Evolutionary conservation across 495 filamentous ascomycete genomes (phyloP).

Genomic region (Penicillium malachiteum): DNA sequence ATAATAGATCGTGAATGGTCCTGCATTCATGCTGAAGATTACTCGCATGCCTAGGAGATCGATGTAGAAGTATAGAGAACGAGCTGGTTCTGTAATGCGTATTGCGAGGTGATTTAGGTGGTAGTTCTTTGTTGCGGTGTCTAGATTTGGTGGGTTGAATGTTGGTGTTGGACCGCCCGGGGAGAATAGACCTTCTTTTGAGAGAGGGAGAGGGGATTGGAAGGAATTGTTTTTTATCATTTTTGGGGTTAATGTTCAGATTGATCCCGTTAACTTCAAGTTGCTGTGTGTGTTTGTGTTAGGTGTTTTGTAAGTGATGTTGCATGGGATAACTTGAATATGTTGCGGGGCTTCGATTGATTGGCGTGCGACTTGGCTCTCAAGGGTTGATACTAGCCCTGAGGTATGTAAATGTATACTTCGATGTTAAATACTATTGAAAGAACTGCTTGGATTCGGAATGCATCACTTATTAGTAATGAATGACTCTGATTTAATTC

Average conservation of each 20-base stretch:
- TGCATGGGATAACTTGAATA: too few relatives aligned
- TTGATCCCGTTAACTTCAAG: background rate
- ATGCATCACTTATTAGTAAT: too few relatives aligned
- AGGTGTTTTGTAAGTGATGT: too few relatives aligned
- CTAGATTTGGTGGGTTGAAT: slow-evolving; percentile 24
- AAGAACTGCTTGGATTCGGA: too few relatives aligned
- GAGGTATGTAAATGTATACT: too few relatives aligned
- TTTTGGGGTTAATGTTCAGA: background rate
- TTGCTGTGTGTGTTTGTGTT: too few relatives aligned
- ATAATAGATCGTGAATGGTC: slow-evolving; percentile 45
- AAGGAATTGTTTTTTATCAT: slow-evolving; percentile 12
- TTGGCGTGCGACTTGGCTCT: too few relatives aligned
- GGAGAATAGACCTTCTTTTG: slow-evolving; percentile 28
- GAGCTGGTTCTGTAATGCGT: slow-evolving; percentile 37
- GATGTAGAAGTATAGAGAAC: slow-evolving; percentile 46
- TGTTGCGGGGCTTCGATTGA: too few relatives aligned
- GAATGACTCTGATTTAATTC: too few relatives aligned
- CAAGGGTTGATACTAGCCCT: too few relatives aligned
- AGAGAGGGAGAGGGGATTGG: slow-evolving; percentile 4
- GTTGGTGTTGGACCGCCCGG: slow-evolving; percentile 29
- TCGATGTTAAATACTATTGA: too few relatives aligned
- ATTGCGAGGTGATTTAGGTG: slow-evolving; percentile 48
- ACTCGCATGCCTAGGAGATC: slow-evolving; percentile 49
- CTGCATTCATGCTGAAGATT: slow-evolving; percentile 47
- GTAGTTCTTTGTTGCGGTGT: slow-evolving; percentile 37